Base-by-base conservation (phyloP, 345 rosid genomes). In the Carallia pectinifolia region DNA sequence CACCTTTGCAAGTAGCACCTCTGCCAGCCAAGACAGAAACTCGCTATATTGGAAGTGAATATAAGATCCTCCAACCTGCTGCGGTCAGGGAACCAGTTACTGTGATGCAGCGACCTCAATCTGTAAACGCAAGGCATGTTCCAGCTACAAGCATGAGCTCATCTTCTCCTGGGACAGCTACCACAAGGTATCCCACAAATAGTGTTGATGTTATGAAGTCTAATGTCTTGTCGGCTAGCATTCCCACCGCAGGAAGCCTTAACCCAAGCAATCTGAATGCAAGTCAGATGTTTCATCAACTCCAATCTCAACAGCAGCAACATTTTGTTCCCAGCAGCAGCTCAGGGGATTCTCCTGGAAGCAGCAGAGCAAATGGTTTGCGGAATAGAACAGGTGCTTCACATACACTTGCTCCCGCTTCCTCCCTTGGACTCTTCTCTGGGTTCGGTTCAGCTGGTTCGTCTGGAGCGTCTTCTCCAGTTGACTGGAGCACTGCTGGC, bases 381-480 rank as follows among this genome's bases (percentile, higher is more conserved):
- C 80, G 89, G 90, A 82, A 74, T 64, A 82, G 89, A 77, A 65
- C 73, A 38, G 76, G 79, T 56, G 65, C 84, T 7, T 79, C 88
- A 23, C 84, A 91, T 33, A 74, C 89, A 6, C 80, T 89, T 56
- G 84, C 91, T 5, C 89, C 96, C 71, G 93, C 95, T 7, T 84
- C 96, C 8, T 90, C 96, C 2, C 86, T 92, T 10, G 98, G 96
- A 54, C 82, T 90, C 13, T 92, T 90, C 81, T 85, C 96, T 9
- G 88, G 85, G 18, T 76, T 84, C 75, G 87, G 87, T 58, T 86
- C 88, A 61, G 79, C 83, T 1, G 81, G 83, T 54, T 67, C 89
- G 23, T 86, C 89, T 0, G 93, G 90, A 39, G 79, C 86, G 47
- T 77, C 90, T 36, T 87, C 94, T 61, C 89, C 87, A 0, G 85